These are phyloP conservation scores for Backusella macrospora DNA, from an alignment of 192 early-diverging fungal species.

Conservation along the genomic window DNA sequence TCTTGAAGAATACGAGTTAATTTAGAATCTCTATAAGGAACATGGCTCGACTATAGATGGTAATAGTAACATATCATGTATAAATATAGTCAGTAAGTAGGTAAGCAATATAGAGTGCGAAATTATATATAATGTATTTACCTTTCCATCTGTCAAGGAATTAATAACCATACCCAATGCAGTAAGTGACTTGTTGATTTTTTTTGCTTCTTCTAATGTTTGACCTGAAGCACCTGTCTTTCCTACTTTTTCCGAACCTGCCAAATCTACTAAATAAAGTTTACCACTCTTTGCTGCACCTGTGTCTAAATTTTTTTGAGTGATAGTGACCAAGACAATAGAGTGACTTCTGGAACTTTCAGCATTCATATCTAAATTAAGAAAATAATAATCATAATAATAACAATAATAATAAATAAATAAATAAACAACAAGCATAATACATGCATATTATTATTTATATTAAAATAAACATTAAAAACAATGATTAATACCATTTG, in stretches of 20 bases:
- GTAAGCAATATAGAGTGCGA: neutral
- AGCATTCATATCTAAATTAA: constrained; percentile 89
- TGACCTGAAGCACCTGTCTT: constrained; percentile 99
- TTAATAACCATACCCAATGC: constrained; percentile 99
- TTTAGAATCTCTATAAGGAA: constrained; percentile 99
- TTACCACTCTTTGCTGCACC: constrained; percentile 90
- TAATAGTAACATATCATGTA: neutral
- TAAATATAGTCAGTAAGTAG: neutral
- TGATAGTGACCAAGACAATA: constrained; percentile 94
- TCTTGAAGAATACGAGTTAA: constrained; percentile 99
- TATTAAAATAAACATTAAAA: neutral
- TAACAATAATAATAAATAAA: neutral
- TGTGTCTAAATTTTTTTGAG: constrained; percentile 87
- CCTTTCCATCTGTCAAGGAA: constrained; percentile 96
- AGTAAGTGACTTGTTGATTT: constrained; percentile 98
- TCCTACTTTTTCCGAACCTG: constrained; percentile 97
- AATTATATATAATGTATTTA: constrained; percentile 34
- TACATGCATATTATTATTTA: neutral
- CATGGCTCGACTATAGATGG: constrained; percentile 77
- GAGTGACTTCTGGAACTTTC: constrained; percentile 98
- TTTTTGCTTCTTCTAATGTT: constrained; percentile 98
- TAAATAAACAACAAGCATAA: neutral
- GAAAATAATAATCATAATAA: constrained; percentile 1
- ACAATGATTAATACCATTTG: neutral
- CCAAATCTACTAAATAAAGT: constrained; percentile 95